Evolutionary conservation across 495 filamentous ascomycete genomes (phyloP), one percentile per base, ranked within the genome.

Genomic region (Lichenothelia convexa): DNA sequence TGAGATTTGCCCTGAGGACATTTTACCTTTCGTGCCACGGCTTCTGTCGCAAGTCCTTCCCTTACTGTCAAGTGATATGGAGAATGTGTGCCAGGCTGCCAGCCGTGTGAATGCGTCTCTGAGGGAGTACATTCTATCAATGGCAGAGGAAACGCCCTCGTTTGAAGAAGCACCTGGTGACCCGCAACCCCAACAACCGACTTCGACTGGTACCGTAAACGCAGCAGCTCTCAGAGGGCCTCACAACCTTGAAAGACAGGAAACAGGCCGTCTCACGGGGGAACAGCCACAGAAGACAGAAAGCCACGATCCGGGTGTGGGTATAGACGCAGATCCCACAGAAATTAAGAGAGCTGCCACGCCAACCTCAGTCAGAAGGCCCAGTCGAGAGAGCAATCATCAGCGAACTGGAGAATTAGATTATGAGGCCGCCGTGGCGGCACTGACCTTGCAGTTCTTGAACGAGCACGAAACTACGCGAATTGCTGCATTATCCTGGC

Each of bases 381-480:
- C 66, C 16, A 37, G 40, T 5, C 52, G 51, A 37, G 54, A 51
- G 3, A 32, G 41, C 17, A 32, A 38, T 15, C 58, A 56, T 35
- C 63, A 45, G 32, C 57, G 62, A n/a, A 65, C 67, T 24, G 58
- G 67, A 13, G 83, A 93, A 49, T 69, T 99, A 16, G 91, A 99
- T 55, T 99, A 95, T 53, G 81, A 84, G n/a, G 81, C 81, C 6
- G 80, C 87, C n/a, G 91, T 99, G 26, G 86, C 74, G 54, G 89
- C 91, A 30, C 70, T 99, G 15, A 99, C 87, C 1, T 53, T 94
- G 17, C 74, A 95, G 37, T 95, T 99, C 53, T 57, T 95, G 31
- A 93, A 95, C 51, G 87, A 95, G 47, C 82, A 94, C 49, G 91
- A 95, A 61, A 84, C 81, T 24, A 94, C 91, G 0, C 71, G 91